Percentiles rank a stretch among this genome's conserved stretches.
Conservation (phyloP, 1,139 yeast species). For the Taphrina pruni region DNA sequence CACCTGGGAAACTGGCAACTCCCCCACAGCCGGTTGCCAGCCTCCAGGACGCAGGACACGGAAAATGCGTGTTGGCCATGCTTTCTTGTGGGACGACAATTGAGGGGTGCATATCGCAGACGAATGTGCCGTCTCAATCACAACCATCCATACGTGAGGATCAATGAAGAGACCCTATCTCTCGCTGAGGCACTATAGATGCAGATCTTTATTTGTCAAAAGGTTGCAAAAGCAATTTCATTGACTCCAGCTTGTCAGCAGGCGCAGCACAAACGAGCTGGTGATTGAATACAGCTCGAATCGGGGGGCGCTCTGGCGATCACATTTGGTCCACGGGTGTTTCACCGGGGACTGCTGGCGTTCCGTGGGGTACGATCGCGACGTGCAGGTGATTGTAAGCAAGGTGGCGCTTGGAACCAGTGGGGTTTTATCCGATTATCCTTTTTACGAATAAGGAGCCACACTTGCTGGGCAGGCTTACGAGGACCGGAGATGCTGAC, state of each 20-base stretch:
- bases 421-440: conserved; percentile 11
- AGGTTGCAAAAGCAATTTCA: too few species aligned
- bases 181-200: too few species aligned
- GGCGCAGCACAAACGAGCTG: background rate
- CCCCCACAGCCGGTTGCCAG: conserved; percentile 1
- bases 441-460: background rate
- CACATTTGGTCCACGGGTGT: background rate
- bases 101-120: background rate
- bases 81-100: background rate
- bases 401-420: conserved; percentile 3
- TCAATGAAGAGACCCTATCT: too few species aligned
- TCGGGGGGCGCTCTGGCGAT: background rate
- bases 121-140: too few species aligned
- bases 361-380: conserved; percentile 14
- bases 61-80: background rate
- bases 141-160: too few species aligned
- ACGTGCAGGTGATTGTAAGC: background rate
- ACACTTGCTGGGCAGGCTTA: too few species aligned
- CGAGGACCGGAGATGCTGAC: background rate
- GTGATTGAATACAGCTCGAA: background rate
- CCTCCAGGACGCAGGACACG: conserved; percentile 5
- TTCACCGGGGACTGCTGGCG: background rate
- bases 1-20: background rate
- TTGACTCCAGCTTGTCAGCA: too few species aligned
- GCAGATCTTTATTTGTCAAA: too few species aligned